phyloP scores from a whole-genome alignment of 371 early-diverging fungal genomes.

The Apophysomyces elegans region DNA sequence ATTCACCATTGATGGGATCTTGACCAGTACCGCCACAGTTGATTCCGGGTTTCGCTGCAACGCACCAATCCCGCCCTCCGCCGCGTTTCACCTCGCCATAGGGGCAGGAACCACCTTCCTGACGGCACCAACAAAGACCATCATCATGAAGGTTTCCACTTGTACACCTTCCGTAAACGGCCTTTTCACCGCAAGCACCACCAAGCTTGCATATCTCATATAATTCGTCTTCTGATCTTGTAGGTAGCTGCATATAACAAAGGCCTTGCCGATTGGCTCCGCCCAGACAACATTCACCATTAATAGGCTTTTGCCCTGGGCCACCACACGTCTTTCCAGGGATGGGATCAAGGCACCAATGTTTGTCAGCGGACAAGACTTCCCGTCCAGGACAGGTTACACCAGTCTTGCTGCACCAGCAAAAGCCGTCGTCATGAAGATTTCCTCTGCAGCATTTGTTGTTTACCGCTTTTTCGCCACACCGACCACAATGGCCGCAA shows the following conservation, averaged over 20 bases:
- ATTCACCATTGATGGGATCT: neutral
- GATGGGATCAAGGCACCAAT: neutral
- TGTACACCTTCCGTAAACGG: neutral
- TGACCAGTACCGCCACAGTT: neutral
- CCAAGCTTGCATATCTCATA: neutral
- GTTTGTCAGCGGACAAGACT: neutral
- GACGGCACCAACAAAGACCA: neutral
- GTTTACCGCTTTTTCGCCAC: neutral
- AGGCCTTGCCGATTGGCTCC: neutral
- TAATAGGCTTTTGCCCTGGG: neutral
- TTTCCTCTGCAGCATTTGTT: neutral
- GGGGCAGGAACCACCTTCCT: neutral
- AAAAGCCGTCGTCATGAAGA: neutral
- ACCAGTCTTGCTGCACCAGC: neutral
- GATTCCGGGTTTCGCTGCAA: neutral
- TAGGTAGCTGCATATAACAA: neutral
- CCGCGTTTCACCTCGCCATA: neutral
- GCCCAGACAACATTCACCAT: neutral
- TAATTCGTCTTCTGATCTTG: neutral
- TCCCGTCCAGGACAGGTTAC: neutral
- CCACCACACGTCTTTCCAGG: neutral
- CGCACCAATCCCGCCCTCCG: neutral
- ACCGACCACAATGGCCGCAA: neutral
- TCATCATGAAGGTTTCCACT: neutral
- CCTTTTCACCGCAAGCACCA: neutral